Conservation (phyloP, 768 basidiomycete species). For the Butyriboletus loyo region DNA sequence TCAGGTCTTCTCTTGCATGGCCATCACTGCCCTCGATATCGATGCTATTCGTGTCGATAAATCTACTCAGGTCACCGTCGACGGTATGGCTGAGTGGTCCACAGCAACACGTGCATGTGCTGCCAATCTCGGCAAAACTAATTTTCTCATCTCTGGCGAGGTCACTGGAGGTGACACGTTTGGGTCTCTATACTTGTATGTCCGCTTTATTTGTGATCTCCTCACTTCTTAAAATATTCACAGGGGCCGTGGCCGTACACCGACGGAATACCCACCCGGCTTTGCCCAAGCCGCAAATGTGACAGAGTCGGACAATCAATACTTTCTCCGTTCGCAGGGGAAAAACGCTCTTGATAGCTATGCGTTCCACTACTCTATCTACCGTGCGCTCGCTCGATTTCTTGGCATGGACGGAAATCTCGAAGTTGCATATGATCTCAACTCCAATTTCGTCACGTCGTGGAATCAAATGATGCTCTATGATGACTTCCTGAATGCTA, state of each 20-base stretch:
- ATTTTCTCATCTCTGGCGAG: slow-evolving; percentile 91
- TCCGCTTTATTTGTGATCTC: slow-evolving; percentile 5
- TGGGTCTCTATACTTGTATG: slow-evolving; percentile 80
- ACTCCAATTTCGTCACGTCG: slow-evolving; percentile 78
- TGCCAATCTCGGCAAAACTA: slow-evolving; percentile 63
- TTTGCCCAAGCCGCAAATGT: slow-evolving; percentile 69
- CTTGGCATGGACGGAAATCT: slow-evolving; percentile 96
- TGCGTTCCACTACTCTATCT: slow-evolving; percentile 94
- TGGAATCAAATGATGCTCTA: slow-evolving; percentile 92
- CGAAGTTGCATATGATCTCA: slow-evolving; percentile 82
- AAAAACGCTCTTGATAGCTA: slow-evolving; percentile 68
- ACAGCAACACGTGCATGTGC: slow-evolving; percentile 75
- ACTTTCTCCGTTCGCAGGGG: slow-evolving; percentile 70
- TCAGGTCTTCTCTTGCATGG: slow-evolving; percentile 77
- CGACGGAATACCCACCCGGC: slow-evolving; percentile 61
- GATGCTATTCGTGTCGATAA: slow-evolving; percentile 97
- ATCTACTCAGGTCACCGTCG: slow-evolving; percentile 86
- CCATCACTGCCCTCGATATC: slow-evolving; percentile 83
- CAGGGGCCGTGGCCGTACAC: slow-evolving; percentile 88
- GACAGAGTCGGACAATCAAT: slow-evolving; percentile 59
- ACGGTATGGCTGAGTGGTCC: slow-evolving; percentile 76
- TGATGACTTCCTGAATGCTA: slow-evolving; percentile 81
- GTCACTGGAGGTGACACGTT: slow-evolving; percentile 94
- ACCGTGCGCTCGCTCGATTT: slow-evolving; percentile 82
- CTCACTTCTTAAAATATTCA: not conserved